Evolutionary conservation across 2,329 filamentous ascomycete species (phyloP), one percentile per base, ranked within the genome.

Genomic region (Ciborinia camelliae): DNA sequence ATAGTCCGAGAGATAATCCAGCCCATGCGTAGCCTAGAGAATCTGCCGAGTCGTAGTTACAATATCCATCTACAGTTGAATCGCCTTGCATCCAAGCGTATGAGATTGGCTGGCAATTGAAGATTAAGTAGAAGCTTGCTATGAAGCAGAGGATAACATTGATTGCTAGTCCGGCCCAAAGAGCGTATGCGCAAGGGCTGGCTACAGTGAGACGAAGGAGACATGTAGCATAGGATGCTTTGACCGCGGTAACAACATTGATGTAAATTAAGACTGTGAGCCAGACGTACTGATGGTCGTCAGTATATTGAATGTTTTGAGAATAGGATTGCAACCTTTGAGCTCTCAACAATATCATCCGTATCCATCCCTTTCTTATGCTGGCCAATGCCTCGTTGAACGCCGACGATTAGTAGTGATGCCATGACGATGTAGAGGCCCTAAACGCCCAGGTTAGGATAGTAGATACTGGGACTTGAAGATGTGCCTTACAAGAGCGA

Each of bases 41-140:
- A 47, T 65, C 48, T 28, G 55, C 57, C 32, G 55, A 61, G 45
- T 61, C 57, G n/a, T 53, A 53, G 7, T 43, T 53, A 41, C 63
- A 65, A 35, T 52, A 30, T 35, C 63, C 63, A 62, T 53, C 39
- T 8, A 41, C 63, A 23, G 28, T 50, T 5, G 55, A 41, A 32
- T 65, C 57, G 20, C 32, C 57, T 18, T 65, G 55, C 8, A 9
- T 41, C 63, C 63, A 65, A 39, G 55, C 57, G 39, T 65, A 65
- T 23, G 35, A 30, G 20, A 65, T 59, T 45, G 63, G 63, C 9
- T 6, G 47, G 4, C 63, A 65, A 32, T 59, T 65, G 30, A 65
- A 65, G 4, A 65, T 62, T 18, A 61, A 15, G 37, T 62, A 65
- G 10, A 61, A 59, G 48, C 39, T 54, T 32, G 57, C 47, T 32